Percentiles rank a stretch among this genome's conserved stretches.
Conservation (phyloP, 257 asterid genomes). For the Cinchona pubescens region DNA sequence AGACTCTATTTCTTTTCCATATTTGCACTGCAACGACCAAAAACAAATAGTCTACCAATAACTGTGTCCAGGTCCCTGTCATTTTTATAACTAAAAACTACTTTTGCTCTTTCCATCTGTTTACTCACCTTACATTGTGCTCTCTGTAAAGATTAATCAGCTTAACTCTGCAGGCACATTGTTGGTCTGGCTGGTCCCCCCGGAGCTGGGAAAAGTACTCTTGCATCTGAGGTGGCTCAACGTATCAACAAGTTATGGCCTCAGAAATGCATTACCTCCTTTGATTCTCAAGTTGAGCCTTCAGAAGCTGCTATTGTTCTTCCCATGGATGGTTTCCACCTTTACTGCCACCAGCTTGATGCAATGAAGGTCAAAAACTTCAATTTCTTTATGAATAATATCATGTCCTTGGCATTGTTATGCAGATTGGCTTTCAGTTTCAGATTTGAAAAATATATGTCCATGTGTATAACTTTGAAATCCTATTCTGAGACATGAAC, state of each 20-base stretch:
- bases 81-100: neutral
- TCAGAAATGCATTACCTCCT: constrained; percentile 42
- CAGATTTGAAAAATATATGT: neutral
- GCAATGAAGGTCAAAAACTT: constrained; percentile 82
- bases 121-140: neutral
- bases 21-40: neutral
- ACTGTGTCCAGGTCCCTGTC: neutral
- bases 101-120: neutral
- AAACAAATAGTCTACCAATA: neutral
- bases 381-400: constrained; percentile 8
- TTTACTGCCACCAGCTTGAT: constrained; percentile 82
- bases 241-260: constrained; percentile 83
- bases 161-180: constrained; percentile 55
- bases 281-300: constrained; percentile 76
- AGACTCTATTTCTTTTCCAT: neutral
- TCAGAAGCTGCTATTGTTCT: constrained; percentile 73
- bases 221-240: constrained; percentile 68
- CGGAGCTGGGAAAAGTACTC: constrained; percentile 90
- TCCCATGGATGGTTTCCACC: constrained; percentile 99
- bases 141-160: constrained; percentile 15
- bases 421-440: neutral
- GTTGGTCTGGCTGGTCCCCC: constrained; percentile 97
- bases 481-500: neutral
- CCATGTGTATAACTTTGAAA: neutral
- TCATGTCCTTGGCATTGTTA: constrained; percentile 11